Conservation (phyloP, 768 basidiomycete genomes). For the Rubroboletus satanas region DNA sequence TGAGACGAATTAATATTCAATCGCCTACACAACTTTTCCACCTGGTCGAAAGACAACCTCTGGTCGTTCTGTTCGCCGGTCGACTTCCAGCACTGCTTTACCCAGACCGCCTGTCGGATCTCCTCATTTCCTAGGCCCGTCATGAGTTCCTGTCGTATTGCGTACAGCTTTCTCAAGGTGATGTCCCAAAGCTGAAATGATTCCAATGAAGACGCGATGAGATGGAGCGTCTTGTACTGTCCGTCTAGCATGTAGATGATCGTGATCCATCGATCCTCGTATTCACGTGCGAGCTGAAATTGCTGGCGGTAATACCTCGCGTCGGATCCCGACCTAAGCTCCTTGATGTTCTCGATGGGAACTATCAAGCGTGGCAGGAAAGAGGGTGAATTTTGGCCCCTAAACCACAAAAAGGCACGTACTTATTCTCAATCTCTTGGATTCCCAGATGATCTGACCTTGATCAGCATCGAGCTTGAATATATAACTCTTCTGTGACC, state of each 20-base stretch:
- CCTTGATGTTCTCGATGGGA: slow-evolving; percentile 81
- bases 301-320: slow-evolving; percentile 69
- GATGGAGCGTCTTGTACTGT: slow-evolving; percentile 80
- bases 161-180: slow-evolving; percentile 60
- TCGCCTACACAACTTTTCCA: slow-evolving; percentile 65
- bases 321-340: slow-evolving; percentile 72
- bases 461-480: slow-evolving; percentile 77
- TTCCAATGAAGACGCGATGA: slow-evolving; percentile 66
- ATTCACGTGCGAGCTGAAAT: slow-evolving; percentile 58
- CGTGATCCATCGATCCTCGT: slow-evolving; percentile 77
- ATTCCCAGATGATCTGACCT: slow-evolving; percentile 77
- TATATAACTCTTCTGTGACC: slow-evolving; percentile 65
- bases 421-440: slow-evolving; percentile 66
- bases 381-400: not conserved
- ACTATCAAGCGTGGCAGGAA: slow-evolving; percentile 43
- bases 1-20: slow-evolving; percentile 60
- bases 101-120: slow-evolving; percentile 67
- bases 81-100: slow-evolving; percentile 78
- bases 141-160: slow-evolving; percentile 68
- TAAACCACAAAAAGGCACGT: slow-evolving; percentile 25
- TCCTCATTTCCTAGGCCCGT: slow-evolving; percentile 60
- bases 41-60: slow-evolving; percentile 64
- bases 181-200: slow-evolving; percentile 61
- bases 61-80: slow-evolving; percentile 61
- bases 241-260: slow-evolving; percentile 77